Evolutionary conservation across 495 filamentous ascomycete genomes (phyloP).

Genomic region (Penicillium steckii): DNA sequence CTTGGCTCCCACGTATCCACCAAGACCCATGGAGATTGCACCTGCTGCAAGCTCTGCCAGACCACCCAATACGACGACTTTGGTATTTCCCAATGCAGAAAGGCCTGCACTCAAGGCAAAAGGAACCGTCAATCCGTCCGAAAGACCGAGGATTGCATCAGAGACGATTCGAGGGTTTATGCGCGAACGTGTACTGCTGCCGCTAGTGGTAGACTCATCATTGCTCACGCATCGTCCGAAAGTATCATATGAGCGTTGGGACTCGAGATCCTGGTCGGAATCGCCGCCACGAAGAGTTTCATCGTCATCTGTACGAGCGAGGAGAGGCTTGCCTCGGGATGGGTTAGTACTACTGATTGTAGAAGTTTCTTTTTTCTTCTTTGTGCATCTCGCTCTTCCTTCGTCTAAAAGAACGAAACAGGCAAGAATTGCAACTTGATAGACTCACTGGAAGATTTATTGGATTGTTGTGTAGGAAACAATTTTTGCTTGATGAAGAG

Average conservation of each 20-base stretch:
- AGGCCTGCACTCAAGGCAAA: conserved; percentile 57
- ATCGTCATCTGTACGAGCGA: conserved; percentile 30
- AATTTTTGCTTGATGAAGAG: conserved; percentile 45
- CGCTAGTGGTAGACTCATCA: conserved; percentile 27
- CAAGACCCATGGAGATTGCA: conserved; percentile 56
- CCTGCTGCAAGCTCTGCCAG: conserved; percentile 56
- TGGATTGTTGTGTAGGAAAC: conserved; percentile 27
- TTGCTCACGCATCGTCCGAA: conserved; percentile 32
- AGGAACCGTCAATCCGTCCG: conserved; percentile 57
- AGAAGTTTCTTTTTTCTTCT: not conserved
- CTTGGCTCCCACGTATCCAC: conserved; percentile 64
- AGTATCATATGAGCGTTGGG: conserved; percentile 43
- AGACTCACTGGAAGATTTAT: conserved; percentile 22
- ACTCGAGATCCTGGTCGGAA: conserved; percentile 37
- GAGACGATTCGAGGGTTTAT: conserved; percentile 54
- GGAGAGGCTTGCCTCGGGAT: conserved; percentile 35
- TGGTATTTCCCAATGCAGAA: conserved; percentile 51
- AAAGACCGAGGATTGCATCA: conserved; percentile 59
- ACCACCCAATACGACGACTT: conserved; percentile 54
- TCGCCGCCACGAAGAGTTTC: conserved; percentile 27
- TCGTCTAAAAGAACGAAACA: too few species aligned
- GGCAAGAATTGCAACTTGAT: too few species aligned
- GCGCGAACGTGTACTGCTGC: conserved; percentile 33
- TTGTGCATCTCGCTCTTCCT: not conserved
- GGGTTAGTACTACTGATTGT: conserved; percentile 3